Conservation (phyloP, 495 filamentous ascomycete genomes). For the Penicillium argentinense region DNA sequence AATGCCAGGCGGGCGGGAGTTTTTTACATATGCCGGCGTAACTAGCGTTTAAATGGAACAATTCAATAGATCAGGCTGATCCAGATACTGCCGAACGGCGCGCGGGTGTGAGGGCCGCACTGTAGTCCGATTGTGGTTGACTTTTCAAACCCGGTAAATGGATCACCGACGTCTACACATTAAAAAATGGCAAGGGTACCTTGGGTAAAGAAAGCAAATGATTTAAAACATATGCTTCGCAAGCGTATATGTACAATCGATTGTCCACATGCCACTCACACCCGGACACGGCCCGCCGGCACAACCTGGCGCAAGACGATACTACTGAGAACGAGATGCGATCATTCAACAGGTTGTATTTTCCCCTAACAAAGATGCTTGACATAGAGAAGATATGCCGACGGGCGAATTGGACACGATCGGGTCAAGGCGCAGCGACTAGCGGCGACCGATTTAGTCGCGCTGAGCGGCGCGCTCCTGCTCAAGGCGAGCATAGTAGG, state of each 20-base stretch:
- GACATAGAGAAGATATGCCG: conserved; percentile 14
- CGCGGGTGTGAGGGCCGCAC: too few relatives aligned
- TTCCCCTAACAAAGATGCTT: conserved; percentile 12
- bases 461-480: conserved; percentile 56
- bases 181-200: background rate
- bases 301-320: conserved; percentile 11
- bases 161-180: too few relatives aligned
- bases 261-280: conserved; percentile 13
- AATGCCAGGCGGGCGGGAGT: conserved; percentile 7
- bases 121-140: too few relatives aligned
- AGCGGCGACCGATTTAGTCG: conserved; percentile 28
- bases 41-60: conserved; percentile 25
- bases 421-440: conserved; percentile 12
- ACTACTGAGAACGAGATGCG: background rate
- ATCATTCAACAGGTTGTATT: conserved; percentile 7
- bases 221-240: conserved; percentile 20
- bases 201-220: background rate
- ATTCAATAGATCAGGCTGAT: conserved; percentile 8
- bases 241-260: conserved; percentile 35
- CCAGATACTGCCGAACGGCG: too few relatives aligned
- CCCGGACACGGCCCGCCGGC: conserved; percentile 18
- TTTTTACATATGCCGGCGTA: conserved; percentile 30
- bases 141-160: too few relatives aligned
- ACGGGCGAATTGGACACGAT: conserved; percentile 18
- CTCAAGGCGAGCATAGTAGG: conserved; percentile 75